Percentiles rank a stretch among this genome's conserved stretches.
These are phyloP conservation scores for Candida mattraensis DNA, from an alignment of 805 yeast genomes.

Conservation along the genomic window DNA sequence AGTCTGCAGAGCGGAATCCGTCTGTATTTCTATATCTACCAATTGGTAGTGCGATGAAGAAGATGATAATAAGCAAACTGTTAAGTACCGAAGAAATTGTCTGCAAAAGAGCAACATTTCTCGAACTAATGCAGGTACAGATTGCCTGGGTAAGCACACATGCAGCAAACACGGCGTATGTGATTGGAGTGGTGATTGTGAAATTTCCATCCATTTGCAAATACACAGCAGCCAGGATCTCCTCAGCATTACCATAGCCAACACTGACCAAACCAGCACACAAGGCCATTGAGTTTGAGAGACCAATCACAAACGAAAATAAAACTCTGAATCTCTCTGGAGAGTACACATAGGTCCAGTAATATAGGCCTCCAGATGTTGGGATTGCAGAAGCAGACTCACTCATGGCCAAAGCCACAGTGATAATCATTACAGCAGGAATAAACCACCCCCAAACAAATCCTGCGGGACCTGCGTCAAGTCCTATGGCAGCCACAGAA, in stretches of 20 bases:
- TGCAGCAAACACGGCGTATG: conserved; percentile 67
- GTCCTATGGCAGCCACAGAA: conserved; percentile 50
- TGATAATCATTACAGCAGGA: conserved; percentile 52
- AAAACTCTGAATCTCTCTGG: conserved; percentile 53
- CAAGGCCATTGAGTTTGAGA: conserved; percentile 65
- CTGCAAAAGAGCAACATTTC: conserved; percentile 56
- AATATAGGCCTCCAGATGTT: conserved; percentile 73
- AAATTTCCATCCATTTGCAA: conserved; percentile 52
- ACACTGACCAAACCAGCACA: conserved; percentile 67
- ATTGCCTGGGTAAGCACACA: conserved; percentile 51
- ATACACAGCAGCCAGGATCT: conserved; percentile 57
- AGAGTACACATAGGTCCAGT: conserved; percentile 66
- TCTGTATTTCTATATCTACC: conserved; percentile 43
- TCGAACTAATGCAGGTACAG: conserved; percentile 58
- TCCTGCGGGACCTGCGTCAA: conserved; percentile 63
- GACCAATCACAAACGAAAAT: conserved; percentile 62
- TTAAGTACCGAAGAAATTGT: conserved; percentile 56
- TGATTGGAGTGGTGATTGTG: conserved; percentile 48
- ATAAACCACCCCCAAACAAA: conserved; percentile 74
- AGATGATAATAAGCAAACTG: conserved; percentile 48
- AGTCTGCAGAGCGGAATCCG: conserved; percentile 44
- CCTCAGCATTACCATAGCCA: conserved; percentile 64
- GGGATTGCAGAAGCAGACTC: conserved; percentile 70
- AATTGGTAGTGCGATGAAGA: conserved; percentile 63
- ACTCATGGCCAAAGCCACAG: conserved; percentile 62